Percentiles rank a stretch among this genome's conserved stretches.
phyloP scores from a whole-genome alignment of 108 stramenopile species.

The Nitzschia putrida region DNA sequence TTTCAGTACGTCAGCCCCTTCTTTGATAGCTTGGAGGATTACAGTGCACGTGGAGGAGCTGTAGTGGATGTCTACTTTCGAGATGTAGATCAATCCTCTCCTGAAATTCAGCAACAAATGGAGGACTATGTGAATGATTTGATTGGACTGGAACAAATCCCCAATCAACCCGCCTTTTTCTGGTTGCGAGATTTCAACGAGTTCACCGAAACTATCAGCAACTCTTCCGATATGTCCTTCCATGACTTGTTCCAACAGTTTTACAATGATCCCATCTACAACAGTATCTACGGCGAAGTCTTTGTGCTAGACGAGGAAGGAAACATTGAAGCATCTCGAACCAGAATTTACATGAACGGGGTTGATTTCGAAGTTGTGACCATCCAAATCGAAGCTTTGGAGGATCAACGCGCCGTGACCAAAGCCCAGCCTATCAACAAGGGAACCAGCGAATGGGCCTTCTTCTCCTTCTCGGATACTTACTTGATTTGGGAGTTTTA shows the following conservation, averaged over 20 bases:
- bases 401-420: slow-evolving; percentile 11
- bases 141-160: slow-evolving; percentile 22
- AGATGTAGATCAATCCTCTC: slow-evolving; percentile 25
- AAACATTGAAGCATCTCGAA: slow-evolving; percentile 17
- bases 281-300: slow-evolving; percentile 15
- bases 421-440: slow-evolving; percentile 19
- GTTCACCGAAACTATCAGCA: slow-evolving; percentile 2
- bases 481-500: slow-evolving; percentile 43
- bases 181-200: slow-evolving; percentile 39
- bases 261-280: slow-evolving; percentile 12
- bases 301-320: slow-evolving; percentile 23
- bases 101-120: slow-evolving; percentile 27
- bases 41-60: slow-evolving; percentile 12
- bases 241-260: slow-evolving; percentile 25
- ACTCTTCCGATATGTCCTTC: slow-evolving; percentile 3
- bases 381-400: slow-evolving; percentile 16
- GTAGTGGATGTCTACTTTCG: slow-evolving; percentile 29
- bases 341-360: slow-evolving; percentile 14
- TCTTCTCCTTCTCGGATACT: slow-evolving; percentile 21
- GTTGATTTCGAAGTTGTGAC: slow-evolving; percentile 14
- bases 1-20: background rate
- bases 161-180: slow-evolving; percentile 14
- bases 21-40: background rate
- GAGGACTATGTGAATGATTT: slow-evolving; percentile 30
- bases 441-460: slow-evolving; percentile 9